Evolutionary conservation across 257 asterid genomes (phyloP), one percentile per base, ranked within the genome.

Genomic region (Verbena officinalis): DNA sequence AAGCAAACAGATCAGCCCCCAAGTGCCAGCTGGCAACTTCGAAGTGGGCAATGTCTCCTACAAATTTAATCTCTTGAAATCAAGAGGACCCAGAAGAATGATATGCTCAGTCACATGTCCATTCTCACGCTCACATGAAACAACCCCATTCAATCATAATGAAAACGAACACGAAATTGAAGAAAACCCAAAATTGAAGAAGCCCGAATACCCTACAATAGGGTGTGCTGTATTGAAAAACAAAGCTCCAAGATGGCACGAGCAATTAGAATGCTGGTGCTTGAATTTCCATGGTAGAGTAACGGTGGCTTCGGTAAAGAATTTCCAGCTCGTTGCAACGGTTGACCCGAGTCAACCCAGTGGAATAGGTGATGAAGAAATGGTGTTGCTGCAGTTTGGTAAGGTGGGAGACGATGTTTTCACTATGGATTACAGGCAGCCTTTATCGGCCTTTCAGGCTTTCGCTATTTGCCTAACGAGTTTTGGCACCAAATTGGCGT

Each of bases 11-110:
- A 87, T 93, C 73, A 87, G 99, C 57, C 99, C 99, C 55, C 95
- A 93, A 68, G 88, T 93, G 67, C 86, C 95, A 55, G 81, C 99
- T 7, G 90, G 90, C 51, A 87, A 93, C 75, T 93, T 87, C 21
- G 95, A 87, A 73, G 78, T 93, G 2, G 96, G 99, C 53, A 80
- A 71, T 0, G 84, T 93, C 7, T 83, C 95, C 34, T 93, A 93
- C 56, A 93, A 93, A 64, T 93, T 84, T 43, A 93, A 90, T 71
- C 86, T 93, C 69, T 73, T 93, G 71, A 93, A 93, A 58, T 87
- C 97, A 19, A 81, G 99, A 69, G 96, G 99, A 46, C 99, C 99
- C 33, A 82, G 99, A 66, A 82, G 95, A 73, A 93, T 93, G 99
- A 71, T 80, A 1, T 84, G 95, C 75, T 72, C 87, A 11, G 73